phyloP scores from a whole-genome alignment of 2,329 filamentous ascomycete genomes.

The Stachybotrys chartarum region DNA sequence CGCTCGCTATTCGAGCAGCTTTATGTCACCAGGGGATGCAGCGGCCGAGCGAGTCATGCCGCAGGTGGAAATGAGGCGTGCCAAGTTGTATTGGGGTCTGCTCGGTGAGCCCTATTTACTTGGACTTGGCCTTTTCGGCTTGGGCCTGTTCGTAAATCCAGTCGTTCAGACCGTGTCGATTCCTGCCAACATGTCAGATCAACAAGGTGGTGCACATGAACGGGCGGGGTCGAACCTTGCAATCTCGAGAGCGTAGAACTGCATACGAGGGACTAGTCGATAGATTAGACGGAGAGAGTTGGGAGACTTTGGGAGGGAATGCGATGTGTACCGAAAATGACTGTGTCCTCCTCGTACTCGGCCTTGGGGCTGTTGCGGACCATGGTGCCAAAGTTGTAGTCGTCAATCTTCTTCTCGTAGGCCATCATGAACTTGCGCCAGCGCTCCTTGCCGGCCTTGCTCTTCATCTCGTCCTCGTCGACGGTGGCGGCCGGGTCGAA shows the following conservation, averaged over 20 bases:
- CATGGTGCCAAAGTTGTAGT: constrained; percentile 98
- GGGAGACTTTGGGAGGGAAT: not conserved
- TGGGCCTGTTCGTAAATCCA: constrained; percentile 90
- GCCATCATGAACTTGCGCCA: constrained; percentile 93
- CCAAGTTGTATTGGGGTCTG: not conserved
- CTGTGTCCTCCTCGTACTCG: constrained; percentile 83
- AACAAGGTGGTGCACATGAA: not conserved
- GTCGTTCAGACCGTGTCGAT: constrained; percentile 84
- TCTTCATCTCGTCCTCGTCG: constrained; percentile 95
- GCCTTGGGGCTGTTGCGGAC: constrained; percentile 67
- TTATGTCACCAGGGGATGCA: no score
- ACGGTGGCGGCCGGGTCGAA: constrained; percentile 78
- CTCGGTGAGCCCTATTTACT: not conserved
- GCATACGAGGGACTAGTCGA: constrained; percentile 43
- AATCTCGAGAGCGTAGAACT: constrained; percentile 49
- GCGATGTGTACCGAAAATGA: constrained; percentile 69
- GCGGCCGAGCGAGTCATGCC: not conserved
- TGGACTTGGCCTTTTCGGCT: constrained; percentile 35
- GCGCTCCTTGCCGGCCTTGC: constrained; percentile 84
- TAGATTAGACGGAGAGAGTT: not conserved
- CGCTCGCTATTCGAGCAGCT: no score
- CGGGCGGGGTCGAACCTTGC: constrained; percentile 23
- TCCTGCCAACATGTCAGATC: constrained; percentile 43
- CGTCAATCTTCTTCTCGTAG: constrained; percentile 92
- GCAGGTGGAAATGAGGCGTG: not conserved